These are phyloP conservation scores for Allodekkera sacchari DNA, from an alignment of 805 yeast species.

Conservation along the genomic window DNA sequence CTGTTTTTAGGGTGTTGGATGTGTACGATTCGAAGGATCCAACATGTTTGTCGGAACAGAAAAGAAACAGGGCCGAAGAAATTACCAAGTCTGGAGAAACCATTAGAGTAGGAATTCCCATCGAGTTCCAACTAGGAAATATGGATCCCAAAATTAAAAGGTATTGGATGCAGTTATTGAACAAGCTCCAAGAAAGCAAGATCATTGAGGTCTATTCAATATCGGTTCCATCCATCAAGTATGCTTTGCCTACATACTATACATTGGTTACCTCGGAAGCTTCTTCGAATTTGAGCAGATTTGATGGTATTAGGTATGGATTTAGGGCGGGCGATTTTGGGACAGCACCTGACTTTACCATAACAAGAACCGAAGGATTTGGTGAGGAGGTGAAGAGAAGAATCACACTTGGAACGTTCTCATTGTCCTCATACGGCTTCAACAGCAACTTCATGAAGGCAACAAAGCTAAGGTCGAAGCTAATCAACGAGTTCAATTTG, in stretches of 20 bases:
- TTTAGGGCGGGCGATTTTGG: conserved; percentile 30
- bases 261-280: conserved; percentile 92
- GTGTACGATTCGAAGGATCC: conserved; percentile 69
- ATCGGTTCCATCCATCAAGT: conserved; percentile 60
- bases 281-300: conserved; percentile 81
- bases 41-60: conserved; percentile 41
- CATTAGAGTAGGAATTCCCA: conserved; percentile 62
- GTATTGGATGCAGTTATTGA: conserved; percentile 40
- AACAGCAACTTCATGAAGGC: conserved; percentile 74
- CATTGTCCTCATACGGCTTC: conserved; percentile 67
- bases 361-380: conserved; percentile 58
- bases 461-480: conserved; percentile 47
- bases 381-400: conserved; percentile 82
- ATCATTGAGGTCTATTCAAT: conserved; percentile 50
- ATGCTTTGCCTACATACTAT: conserved; percentile 73
- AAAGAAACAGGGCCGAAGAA: conserved; percentile 22
- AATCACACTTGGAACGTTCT: conserved; percentile 78
- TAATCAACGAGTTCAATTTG: conserved; percentile 58
- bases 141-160: conserved; percentile 37
- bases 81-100: conserved; percentile 6
- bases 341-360: conserved; percentile 31
- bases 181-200: conserved; percentile 39
- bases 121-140: conserved; percentile 54
- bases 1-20: conserved; percentile 52
- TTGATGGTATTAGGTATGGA: conserved; percentile 88